Evolutionary conservation across 345 rosid genomes (phyloP).

Genomic region (Ricinus communis): DNA sequence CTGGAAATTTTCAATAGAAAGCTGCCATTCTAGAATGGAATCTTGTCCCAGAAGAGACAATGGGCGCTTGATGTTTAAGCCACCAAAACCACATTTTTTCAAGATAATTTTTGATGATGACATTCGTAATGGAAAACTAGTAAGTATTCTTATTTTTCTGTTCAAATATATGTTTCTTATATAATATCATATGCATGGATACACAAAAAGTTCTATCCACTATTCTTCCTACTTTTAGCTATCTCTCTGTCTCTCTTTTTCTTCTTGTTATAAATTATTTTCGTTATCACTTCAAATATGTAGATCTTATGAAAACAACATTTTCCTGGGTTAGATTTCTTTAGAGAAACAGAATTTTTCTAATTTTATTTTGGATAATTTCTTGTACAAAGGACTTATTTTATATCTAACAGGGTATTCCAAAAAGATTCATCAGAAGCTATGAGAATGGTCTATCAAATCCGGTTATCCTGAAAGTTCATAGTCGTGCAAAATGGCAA

Average conservation of each 20-base stretch:
- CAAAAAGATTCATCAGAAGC: not conserved
- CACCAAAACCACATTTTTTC: not conserved
- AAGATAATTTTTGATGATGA: not conserved
- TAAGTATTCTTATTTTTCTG: not conserved
- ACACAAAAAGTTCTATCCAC: no score
- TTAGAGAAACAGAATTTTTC: no score
- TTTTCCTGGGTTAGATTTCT: not conserved
- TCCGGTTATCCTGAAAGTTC: not conserved
- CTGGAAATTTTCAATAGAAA: no score
- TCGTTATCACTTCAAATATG: no score
- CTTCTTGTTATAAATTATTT: no score
- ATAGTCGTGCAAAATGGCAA: constrained; percentile 7
- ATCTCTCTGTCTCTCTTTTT: no score
- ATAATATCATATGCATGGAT: no score
- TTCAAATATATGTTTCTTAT: not conserved
- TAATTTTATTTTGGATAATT: no score
- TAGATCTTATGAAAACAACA: not conserved
- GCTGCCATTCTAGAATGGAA: not conserved
- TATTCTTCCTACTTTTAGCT: no score
- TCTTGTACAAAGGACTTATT: no score
- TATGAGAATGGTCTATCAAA: constrained; percentile 8
- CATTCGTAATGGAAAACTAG: not conserved
- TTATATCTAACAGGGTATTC: not conserved
- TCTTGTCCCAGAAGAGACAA: not conserved
- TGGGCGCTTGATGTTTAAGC: not conserved